These are phyloP conservation scores for Arthrinium phaeospermum DNA, from an alignment of 2,329 filamentous ascomycete species.

Conservation along the genomic window DNA sequence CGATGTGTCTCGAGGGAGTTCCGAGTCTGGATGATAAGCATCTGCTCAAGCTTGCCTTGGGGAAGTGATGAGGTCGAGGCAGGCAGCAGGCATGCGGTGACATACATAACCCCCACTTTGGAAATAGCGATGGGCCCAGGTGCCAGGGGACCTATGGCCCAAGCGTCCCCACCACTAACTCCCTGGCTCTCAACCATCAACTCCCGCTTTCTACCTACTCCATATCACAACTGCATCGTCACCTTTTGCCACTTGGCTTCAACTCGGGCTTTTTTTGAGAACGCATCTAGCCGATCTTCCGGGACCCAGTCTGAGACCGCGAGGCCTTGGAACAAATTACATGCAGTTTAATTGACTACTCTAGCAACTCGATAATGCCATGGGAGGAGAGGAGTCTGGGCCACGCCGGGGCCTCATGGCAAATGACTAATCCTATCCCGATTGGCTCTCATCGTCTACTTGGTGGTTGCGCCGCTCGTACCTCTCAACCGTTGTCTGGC, in stretches of 20 bases:
- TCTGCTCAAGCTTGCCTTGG: not conserved
- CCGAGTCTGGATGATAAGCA: not conserved
- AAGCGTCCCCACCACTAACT: not conserved
- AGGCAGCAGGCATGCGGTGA: not conserved
- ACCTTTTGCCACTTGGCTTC: not conserved
- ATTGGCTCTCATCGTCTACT: not conserved
- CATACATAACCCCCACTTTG: slow-evolving; percentile 6
- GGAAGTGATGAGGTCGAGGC: not conserved
- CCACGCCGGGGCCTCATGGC: not conserved
- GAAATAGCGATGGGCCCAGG: not conserved
- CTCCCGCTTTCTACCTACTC: not conserved
- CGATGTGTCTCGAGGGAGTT: not conserved
- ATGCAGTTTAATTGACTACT: not conserved
- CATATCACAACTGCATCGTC: not conserved
- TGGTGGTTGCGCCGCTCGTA: not conserved
- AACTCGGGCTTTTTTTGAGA: not conserved
- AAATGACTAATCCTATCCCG: not conserved
- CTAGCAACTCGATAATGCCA: not conserved
- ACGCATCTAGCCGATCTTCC: not conserved
- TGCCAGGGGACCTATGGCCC: slow-evolving; percentile 4
- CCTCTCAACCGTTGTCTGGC: not conserved
- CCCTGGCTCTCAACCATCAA: not conserved
- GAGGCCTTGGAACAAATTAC: not conserved
- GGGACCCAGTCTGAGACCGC: not conserved
- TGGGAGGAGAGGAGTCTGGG: not conserved